Percentiles rank a stretch among this genome's conserved stretches.
Conservation (phyloP, 163 green algal genomes). For the Scenedesmus sp. region DNA sequence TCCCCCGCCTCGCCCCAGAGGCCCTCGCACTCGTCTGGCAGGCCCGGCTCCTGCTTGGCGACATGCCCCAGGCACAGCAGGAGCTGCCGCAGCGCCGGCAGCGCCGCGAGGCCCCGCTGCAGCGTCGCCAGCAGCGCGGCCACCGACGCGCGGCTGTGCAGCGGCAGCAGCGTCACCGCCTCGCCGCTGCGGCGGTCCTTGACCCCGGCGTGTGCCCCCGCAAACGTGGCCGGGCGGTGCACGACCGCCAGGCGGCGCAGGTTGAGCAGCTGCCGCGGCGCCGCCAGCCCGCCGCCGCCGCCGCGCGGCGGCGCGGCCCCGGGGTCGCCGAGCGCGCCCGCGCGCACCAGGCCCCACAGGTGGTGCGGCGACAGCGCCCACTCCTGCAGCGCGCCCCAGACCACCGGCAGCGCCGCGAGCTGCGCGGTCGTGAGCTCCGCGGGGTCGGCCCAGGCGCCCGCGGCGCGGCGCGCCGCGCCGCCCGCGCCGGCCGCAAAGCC, state of each 20-base stretch:
- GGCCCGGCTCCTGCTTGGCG: not conserved
- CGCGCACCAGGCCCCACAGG: constrained; percentile 13
- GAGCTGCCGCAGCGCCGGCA: constrained; percentile 35
- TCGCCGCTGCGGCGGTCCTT: not conserved
- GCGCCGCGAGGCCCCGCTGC: constrained; percentile 10
- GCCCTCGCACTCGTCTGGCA: constrained; percentile 4
- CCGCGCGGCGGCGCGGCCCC: too few species aligned
- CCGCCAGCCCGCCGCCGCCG: not conserved
- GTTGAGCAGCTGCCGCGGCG: constrained; percentile 1
- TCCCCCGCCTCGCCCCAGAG: constrained; percentile 29
- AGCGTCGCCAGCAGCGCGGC: constrained; percentile 12
- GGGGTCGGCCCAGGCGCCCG: not conserved
- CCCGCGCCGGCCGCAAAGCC: not conserved
- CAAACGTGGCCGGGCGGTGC: not conserved
- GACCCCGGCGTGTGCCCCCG: not conserved
- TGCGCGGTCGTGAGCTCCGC: constrained; percentile 6
- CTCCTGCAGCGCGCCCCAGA: constrained; percentile 14
- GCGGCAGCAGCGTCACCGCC: constrained; percentile 3
- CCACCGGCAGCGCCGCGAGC: constrained; percentile 17
- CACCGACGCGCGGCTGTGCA: constrained; percentile 10
- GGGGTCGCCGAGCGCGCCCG: constrained; percentile 6
- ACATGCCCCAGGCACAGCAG: constrained; percentile 19
- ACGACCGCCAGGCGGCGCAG: constrained; percentile 25
- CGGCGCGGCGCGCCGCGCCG: not conserved
- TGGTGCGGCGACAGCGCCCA: constrained; percentile 20